Conservation (phyloP, 2,329 filamentous ascomycete genomes). For the Pseudogymnoascus sp. region DNA sequence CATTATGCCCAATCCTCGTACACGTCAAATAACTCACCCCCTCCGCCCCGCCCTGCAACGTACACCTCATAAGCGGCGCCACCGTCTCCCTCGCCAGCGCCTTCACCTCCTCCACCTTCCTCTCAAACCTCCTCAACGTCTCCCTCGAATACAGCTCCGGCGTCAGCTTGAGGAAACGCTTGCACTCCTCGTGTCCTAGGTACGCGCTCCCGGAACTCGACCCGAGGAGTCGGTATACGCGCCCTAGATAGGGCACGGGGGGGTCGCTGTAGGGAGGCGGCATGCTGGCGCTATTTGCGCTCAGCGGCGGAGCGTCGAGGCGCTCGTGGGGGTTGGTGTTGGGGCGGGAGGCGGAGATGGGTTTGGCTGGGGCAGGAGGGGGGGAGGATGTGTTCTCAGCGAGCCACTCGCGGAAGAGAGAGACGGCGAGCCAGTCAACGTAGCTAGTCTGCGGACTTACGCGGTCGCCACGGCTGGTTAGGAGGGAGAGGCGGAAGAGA, state of each 20-base stretch:
- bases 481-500: slow-evolving; percentile 73
- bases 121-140: slow-evolving; percentile 78
- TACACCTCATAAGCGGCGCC: slow-evolving; percentile 77
- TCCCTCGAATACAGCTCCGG: slow-evolving; percentile 80
- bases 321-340: slow-evolving; percentile 18
- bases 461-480: slow-evolving; percentile 72
- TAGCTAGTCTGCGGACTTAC: slow-evolving; percentile 74
- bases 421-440: slow-evolving; percentile 83
- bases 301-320: slow-evolving; percentile 16
- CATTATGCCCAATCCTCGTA: slow-evolving; percentile 52
- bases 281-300: slow-evolving; percentile 26
- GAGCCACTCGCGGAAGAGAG: slow-evolving; percentile 85
- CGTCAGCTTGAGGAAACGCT: slow-evolving; percentile 77
- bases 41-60: slow-evolving; percentile 60
- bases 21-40: slow-evolving; percentile 58
- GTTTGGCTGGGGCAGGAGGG: slow-evolving; percentile 41
- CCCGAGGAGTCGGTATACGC: slow-evolving; percentile 72
- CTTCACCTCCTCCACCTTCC: slow-evolving; percentile 83
- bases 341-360: slow-evolving; percentile 31
- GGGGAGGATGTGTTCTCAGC: slow-evolving; percentile 80
- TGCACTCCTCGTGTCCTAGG: slow-evolving; percentile 79
- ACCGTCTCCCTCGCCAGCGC: slow-evolving; percentile 74
- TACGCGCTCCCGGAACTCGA: slow-evolving; percentile 55
- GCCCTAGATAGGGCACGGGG: slow-evolving; percentile 55
- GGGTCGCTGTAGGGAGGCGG: slow-evolving; percentile 33